Evolutionary conservation across 2,329 filamentous ascomycete species (phyloP), one percentile per base, ranked within the genome.

Genomic region (Trichoderma harzianum): DNA sequence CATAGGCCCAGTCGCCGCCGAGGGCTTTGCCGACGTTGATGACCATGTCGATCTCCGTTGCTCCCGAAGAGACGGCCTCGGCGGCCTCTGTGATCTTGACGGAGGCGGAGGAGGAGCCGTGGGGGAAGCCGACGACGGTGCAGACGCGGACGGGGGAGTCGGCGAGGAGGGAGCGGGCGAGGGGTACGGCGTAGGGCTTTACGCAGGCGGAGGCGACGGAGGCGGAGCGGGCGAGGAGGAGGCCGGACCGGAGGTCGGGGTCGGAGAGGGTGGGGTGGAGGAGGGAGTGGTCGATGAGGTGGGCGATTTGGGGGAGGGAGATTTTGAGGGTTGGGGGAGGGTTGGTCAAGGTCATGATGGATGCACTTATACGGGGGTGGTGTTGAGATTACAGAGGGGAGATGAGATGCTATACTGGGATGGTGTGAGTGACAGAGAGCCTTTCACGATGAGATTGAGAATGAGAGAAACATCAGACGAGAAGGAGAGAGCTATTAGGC

Each of bases 231-330:
- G 84, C 80, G 57, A 88, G 83, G 11, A 79, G 74, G 1, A 90
- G 83, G 4, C 88, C 88, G 1, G 80, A 76, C 2, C 82, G 72
- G 64, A 90, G 83, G 1, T 89, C 86, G 18, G 77, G 78, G 76
- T 90, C 88, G 8, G 88, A 89, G 83, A 90, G 85, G 67, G 87
- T 89, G 5, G 89, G 89, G 75, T 90, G 88, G 1, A 90, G 83
- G 18, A 91, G 84, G 14, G 87, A 89, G 78, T 90, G 88, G 74
- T 90, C 88, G 74, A 90, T 90, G 79, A 83, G 82, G 74, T 86
- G 86, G 74, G 86, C 85, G 68, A 89, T 78, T 72, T 86, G 81
- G 39, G 77, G 73, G 0, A 86, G 77, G 24, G 84, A 83, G n/a
- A 86, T 81, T 1, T 75, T 80, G 74, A 86, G 77, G 21, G 30